Evolutionary conservation across 2,329 filamentous ascomycete genomes (phyloP).

Genomic region (Ophiostoma pallidulum): DNA sequence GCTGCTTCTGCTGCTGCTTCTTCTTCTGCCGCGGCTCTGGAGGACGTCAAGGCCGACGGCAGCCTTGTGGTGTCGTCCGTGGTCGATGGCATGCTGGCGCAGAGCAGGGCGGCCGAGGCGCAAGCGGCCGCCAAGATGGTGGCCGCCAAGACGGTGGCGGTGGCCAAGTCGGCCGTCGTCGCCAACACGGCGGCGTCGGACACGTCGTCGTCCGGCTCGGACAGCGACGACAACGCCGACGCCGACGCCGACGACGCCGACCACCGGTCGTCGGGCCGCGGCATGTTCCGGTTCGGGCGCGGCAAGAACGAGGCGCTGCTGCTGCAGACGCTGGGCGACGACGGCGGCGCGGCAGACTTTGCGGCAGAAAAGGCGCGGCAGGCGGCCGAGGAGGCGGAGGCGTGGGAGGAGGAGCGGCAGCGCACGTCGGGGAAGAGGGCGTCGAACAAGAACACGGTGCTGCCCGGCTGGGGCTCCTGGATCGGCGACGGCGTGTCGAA

Average conservation of each 20-base stretch:
- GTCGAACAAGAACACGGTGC: constrained; percentile 71
- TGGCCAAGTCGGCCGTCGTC: constrained; percentile 14
- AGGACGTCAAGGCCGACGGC: constrained; percentile 3
- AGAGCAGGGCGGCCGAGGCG: constrained; percentile 2
- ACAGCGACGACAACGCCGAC: constrained; percentile 9
- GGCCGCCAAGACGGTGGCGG: constrained; percentile 1
- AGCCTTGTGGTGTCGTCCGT: constrained; percentile 4
- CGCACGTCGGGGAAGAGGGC: neutral
- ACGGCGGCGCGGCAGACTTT: constrained; percentile 76
- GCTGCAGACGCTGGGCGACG: constrained; percentile 67
- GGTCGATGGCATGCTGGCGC: constrained; percentile 2
- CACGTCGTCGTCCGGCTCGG: constrained; percentile 14
- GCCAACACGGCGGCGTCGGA: constrained; percentile 28
- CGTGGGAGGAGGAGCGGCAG: constrained; percentile 61
- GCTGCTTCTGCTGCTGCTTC: too few relatives aligned
- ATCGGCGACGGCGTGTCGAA: constrained; percentile 72
- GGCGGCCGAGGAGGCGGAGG: constrained; percentile 69
- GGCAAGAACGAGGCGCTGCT: constrained; percentile 60
- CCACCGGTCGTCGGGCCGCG: constrained; percentile 29
- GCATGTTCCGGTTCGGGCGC: constrained; percentile 41
- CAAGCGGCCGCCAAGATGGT: neutral
- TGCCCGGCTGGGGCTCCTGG: constrained; percentile 94
- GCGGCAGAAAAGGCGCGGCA: constrained; percentile 65
- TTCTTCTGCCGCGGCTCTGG: neutral
- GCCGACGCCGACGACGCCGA: constrained; percentile 23